phyloP scores from a whole-genome alignment of 805 yeast genomes.

The Pichia eremophila region DNA sequence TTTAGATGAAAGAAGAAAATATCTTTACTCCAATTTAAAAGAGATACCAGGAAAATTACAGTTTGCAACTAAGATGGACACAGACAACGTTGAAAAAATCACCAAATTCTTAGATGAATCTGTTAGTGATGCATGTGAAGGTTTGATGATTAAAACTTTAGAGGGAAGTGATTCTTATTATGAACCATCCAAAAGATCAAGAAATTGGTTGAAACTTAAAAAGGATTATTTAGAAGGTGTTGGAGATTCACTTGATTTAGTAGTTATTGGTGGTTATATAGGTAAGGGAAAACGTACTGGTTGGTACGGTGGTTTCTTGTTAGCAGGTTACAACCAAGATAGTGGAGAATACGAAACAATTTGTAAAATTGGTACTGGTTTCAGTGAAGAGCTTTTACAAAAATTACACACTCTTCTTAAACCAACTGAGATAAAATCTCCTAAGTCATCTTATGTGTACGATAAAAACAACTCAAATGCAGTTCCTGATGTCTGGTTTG shows the following conservation, averaged over 20 bases:
- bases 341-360: conserved; percentile 90
- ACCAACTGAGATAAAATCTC: conserved; percentile 46
- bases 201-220: conserved; percentile 92
- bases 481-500: conserved; percentile 91
- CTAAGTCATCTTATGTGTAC: conserved; percentile 61
- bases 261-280: conserved; percentile 86
- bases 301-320: conserved; percentile 84
- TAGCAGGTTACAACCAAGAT: conserved; percentile 86
- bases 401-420: conserved; percentile 50
- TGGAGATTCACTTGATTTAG: conserved; percentile 91
- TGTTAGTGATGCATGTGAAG: conserved; percentile 86
- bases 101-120: conserved; percentile 83
- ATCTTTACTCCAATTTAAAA: conserved; percentile 46
- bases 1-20: conserved; percentile 58
- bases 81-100: conserved; percentile 63
- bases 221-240: conserved; percentile 93
- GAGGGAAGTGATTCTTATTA: conserved; percentile 74
- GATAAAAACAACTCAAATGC: conserved; percentile 55
- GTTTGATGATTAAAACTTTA: conserved; percentile 87
- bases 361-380: conserved; percentile 97
- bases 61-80: conserved; percentile 67
- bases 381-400: conserved; percentile 74
- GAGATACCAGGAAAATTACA: conserved; percentile 69
- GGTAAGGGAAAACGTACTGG: conserved; percentile 96
- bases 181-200: conserved; percentile 90